Conservation (phyloP, 352 stramenopile genomes). For the Globisporangium ultimum region DNA sequence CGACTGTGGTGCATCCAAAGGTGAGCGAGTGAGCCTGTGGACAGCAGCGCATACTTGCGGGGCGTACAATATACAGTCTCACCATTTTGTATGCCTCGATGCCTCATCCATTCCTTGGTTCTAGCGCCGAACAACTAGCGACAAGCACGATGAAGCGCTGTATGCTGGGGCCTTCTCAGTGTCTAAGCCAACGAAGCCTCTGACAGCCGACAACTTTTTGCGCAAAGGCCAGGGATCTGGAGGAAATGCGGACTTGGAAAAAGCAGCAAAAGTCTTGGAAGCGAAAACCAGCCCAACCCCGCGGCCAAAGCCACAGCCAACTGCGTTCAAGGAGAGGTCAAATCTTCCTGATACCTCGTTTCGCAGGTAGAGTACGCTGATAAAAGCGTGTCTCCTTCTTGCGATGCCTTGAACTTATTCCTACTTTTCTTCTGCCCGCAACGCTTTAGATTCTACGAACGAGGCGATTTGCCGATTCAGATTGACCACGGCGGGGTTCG, state of each 20-base stretch:
- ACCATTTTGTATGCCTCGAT: too few relatives aligned
- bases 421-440: not conserved
- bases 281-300: constrained; percentile 42
- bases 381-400: not conserved
- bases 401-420: not conserved
- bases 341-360: constrained; percentile 93
- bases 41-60: not conserved
- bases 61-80: too few relatives aligned
- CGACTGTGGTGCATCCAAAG: constrained; percentile 67
- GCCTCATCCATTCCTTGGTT: not conserved
- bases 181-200: constrained; percentile 80
- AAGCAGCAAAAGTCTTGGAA: constrained; percentile 36
- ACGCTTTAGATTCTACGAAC: constrained; percentile 82
- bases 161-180: constrained; percentile 89
- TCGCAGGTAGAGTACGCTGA: constrained; percentile 25
- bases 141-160: constrained; percentile 58
- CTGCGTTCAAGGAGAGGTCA: constrained; percentile 90
- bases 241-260: constrained; percentile 75
- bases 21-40: constrained; percentile 14
- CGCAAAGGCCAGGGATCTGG: constrained; percentile 87
- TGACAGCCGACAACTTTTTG: constrained; percentile 89
- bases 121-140: constrained; percentile 69
- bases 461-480: constrained; percentile 95
- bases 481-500: constrained; percentile 95
- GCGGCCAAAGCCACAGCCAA: constrained; percentile 44